Evolutionary conservation across 352 stramenopile species (phyloP), one percentile per base, ranked within the genome.

Genomic region (Hyaloperonospora brassicae): DNA sequence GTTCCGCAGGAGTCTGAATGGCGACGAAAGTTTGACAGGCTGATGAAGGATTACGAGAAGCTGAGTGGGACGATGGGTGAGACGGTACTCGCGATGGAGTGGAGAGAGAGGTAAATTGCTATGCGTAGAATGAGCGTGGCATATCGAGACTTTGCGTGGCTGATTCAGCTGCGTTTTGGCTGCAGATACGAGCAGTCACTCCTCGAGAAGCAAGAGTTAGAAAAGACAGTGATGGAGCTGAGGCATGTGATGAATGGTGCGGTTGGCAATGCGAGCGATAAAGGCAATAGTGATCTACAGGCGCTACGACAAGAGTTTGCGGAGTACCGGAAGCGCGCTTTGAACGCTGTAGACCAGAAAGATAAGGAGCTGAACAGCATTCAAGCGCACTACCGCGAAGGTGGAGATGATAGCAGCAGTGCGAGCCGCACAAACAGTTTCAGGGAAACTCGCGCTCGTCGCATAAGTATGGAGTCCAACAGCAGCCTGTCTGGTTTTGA

Each of bases 11-110:
- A 90, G 55, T 69, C 70, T 12, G 78, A 86, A 21, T 91, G 79
- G 80, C 73, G 80, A 47, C 79, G 80, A 47, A 93, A 93, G 64
- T 91, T 86, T 69, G 80, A 90, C 21, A 89, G 90, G 24, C 47
- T 93, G 13, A 71, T 80, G 64, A 85, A 84, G n/a, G 83, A 93
- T 57, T 90, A 90, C 48, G 76, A 90, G 36, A 93, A 91, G 36
- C 68, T 93, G 1, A 91, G 80, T 21, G 83, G 83, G 4, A 87
- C 83, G 0, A 93, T 93, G 83, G 83, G 83, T 5, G 83, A 91
- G 51, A 91, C 83, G 1, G 76, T 87, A 8, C 62, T 93, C 2
- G 83, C 83, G 12, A 93, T 84, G 17, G 83, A 93, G 43, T 93
- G 83, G 83, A 79, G 83, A 50, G 79, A 89, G 47, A 76, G 83